phyloP scores from a whole-genome alignment of 2,329 filamentous ascomycete genomes.

The Pyricularia sp. region DNA sequence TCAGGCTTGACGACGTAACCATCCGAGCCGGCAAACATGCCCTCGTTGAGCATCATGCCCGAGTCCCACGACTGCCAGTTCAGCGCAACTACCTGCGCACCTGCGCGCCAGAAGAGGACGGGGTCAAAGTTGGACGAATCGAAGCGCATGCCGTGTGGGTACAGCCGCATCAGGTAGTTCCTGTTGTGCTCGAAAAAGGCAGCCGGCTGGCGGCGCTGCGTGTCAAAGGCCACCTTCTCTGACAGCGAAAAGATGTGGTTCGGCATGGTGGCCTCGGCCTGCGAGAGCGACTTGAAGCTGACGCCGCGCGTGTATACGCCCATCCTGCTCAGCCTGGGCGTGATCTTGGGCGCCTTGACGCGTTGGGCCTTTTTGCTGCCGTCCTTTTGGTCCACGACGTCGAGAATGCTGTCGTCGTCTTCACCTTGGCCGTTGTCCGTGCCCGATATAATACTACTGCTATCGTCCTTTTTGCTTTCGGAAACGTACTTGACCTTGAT shows the following conservation, averaged over 20 bases:
- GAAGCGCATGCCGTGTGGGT: constrained; percentile 74
- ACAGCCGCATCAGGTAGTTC: constrained; percentile 75
- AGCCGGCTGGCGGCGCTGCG: constrained; percentile 37
- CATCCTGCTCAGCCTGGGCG: constrained; percentile 62
- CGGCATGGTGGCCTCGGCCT: constrained; percentile 58
- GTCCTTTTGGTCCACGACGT: constrained; percentile 29
- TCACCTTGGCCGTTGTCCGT: constrained; percentile 6
- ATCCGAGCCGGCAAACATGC: constrained; percentile 73
- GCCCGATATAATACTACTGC: constrained; percentile 10
- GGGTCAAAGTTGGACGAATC: constrained; percentile 83
- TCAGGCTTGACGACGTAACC: constrained; percentile 82
- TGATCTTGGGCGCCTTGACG: constrained; percentile 44
- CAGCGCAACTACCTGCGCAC: constrained; percentile 81
- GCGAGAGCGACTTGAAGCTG: constrained; percentile 71
- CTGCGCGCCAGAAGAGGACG: constrained; percentile 74
- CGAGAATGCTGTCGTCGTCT: constrained; percentile 1
- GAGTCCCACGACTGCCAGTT: constrained; percentile 91
- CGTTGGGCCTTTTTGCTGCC: constrained; percentile 7
- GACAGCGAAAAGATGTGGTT: constrained; percentile 61
- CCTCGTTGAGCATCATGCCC: constrained; percentile 93
- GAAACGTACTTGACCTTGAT: constrained; percentile 70
- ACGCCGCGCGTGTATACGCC: constrained; percentile 79
- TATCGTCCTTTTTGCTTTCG: constrained; percentile 15
- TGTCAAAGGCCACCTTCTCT: constrained; percentile 54
- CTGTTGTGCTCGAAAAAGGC: constrained; percentile 73